These are phyloP conservation scores for Scytalidium lignicola DNA, from an alignment of 2,329 filamentous ascomycete genomes.

Conservation along the genomic window DNA sequence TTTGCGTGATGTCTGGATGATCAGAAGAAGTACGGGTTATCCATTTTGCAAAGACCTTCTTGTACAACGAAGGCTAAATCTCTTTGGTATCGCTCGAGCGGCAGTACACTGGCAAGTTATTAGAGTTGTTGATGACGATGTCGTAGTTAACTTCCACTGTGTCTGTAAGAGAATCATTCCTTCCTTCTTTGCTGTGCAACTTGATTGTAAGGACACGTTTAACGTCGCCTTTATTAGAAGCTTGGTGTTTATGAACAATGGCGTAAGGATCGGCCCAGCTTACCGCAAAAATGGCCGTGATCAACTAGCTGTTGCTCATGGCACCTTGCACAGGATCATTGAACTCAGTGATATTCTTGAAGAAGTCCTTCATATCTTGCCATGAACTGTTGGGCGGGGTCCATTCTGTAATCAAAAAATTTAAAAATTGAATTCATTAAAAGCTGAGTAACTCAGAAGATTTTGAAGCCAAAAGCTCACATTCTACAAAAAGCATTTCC, in stretches of 20 bases:
- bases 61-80: constrained; percentile 41
- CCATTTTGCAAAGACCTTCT: constrained; percentile 45
- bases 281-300: constrained; percentile 40
- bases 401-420: no score
- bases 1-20: constrained; percentile 20
- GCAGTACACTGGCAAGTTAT: constrained; percentile 27
- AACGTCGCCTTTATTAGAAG: constrained; percentile 15
- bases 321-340: constrained; percentile 40
- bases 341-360: constrained; percentile 29
- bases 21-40: constrained; percentile 27
- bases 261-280: constrained; percentile 37
- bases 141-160: constrained; percentile 38
- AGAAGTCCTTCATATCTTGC: constrained; percentile 34
- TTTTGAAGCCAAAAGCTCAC: no score
- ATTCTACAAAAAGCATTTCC: no score
- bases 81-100: constrained; percentile 27
- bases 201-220: constrained; percentile 26
- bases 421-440: no score
- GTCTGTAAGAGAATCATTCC: constrained; percentile 33
- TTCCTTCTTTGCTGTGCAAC: constrained; percentile 40
- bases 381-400: constrained; percentile 35
- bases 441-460: no score
- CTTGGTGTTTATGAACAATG: constrained; percentile 31
- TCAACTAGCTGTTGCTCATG: constrained; percentile 36
- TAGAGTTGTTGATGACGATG: constrained; percentile 39